phyloP scores from a whole-genome alignment of 371 early-diverging fungal genomes.

The Apophysomyces elegans region DNA sequence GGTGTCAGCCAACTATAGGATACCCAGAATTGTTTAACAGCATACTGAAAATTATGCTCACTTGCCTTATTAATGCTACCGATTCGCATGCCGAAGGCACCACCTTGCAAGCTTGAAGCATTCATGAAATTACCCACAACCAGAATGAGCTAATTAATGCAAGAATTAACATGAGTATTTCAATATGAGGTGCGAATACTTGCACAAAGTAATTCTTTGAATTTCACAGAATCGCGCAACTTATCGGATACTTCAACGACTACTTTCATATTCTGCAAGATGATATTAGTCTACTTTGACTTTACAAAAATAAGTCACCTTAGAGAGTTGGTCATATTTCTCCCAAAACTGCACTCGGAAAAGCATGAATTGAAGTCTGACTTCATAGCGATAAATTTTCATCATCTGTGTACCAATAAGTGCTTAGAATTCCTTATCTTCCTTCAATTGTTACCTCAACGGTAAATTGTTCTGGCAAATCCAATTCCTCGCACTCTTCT shows the following conservation, averaged over 20 bases:
- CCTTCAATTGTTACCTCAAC: slow-evolving; percentile 37
- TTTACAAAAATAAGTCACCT: slow-evolving; percentile 14
- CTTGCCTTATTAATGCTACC: slow-evolving; percentile 57
- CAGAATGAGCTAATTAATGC: slow-evolving; percentile 48
- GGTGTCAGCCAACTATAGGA: slow-evolving; percentile 52
- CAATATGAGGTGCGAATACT: slow-evolving; percentile 30
- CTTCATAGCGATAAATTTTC: slow-evolving; percentile 53
- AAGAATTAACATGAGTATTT: background rate
- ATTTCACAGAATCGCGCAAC: slow-evolving; percentile 40
- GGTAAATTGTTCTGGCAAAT: slow-evolving; percentile 59
- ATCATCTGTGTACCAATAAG: slow-evolving; percentile 34
- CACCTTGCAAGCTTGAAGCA: slow-evolving; percentile 56
- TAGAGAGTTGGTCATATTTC: slow-evolving; percentile 41
- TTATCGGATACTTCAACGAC: slow-evolving; percentile 50
- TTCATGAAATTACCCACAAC: slow-evolving; percentile 69
- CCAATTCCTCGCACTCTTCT: slow-evolving; percentile 50
- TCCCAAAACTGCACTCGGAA: slow-evolving; percentile 58
- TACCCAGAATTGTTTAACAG: background rate
- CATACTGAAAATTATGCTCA: background rate
- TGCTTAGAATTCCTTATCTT: background rate
- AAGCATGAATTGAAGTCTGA: slow-evolving; percentile 50
- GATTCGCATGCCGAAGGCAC: slow-evolving; percentile 62
- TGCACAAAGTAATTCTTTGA: slow-evolving; percentile 53
- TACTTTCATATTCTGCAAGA: slow-evolving; percentile 42
- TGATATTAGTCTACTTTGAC: slow-evolving; percentile 27